These are phyloP conservation scores for Alternaria panax DNA, from an alignment of 2,329 filamentous ascomycete species.

Conservation along the genomic window DNA sequence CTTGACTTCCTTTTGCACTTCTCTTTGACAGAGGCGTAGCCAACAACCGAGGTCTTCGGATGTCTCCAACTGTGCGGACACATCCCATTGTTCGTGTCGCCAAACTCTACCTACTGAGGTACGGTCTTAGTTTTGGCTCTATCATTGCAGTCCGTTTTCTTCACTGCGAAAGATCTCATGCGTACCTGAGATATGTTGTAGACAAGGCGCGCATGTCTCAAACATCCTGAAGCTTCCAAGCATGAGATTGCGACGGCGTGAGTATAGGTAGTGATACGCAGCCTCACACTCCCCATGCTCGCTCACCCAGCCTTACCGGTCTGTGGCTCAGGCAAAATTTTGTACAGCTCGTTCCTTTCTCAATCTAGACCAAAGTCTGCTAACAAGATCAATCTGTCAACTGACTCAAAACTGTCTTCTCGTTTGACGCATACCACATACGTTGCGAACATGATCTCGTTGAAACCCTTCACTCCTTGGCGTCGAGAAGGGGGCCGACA, in stretches of 20 bases:
- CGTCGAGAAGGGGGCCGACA: constrained; percentile 31
- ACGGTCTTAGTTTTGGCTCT: background rate
- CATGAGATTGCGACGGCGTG: background rate
- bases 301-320: background rate
- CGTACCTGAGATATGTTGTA: background rate
- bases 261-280: background rate
- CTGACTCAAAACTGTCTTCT: constrained; percentile 27
- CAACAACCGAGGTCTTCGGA: background rate
- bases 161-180: background rate
- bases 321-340: constrained; percentile 22
- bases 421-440: constrained; percentile 26
- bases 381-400: constrained; percentile 44
- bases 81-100: background rate
- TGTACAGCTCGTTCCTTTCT: constrained; percentile 33
- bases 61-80: background rate
- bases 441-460: constrained; percentile 23
- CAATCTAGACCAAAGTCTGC: constrained; percentile 14
- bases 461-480: constrained; percentile 15
- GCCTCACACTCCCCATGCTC: constrained; percentile 5
- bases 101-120: background rate
- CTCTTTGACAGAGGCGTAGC: background rate
- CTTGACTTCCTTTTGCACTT: background rate
- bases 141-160: background rate
- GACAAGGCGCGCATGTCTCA: background rate
- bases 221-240: background rate